Evolutionary conservation across 2,329 filamentous ascomycete genomes (phyloP).

Genomic region (Exophiala sp.): DNA sequence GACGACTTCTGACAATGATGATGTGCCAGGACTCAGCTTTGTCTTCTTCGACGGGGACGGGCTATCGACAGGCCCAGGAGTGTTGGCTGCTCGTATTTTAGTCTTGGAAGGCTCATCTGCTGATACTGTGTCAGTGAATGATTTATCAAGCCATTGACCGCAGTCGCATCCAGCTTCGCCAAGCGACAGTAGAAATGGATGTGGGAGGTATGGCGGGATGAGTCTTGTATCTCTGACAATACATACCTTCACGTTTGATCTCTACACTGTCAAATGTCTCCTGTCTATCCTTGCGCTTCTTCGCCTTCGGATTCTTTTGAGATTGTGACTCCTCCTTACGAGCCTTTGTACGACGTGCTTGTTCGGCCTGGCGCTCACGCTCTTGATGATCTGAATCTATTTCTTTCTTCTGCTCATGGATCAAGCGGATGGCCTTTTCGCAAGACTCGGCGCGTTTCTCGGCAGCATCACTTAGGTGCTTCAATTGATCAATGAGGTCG

Average conservation of each 20-base stretch:
- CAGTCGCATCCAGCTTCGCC: neutral
- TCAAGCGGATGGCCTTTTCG: slow-evolving; percentile 58
- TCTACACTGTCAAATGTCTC: slow-evolving; percentile 54
- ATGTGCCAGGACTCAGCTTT: slow-evolving; percentile 30
- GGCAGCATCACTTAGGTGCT: slow-evolving; percentile 55
- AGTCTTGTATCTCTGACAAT: neutral
- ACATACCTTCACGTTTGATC: slow-evolving; percentile 54
- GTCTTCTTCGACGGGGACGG: slow-evolving; percentile 30
- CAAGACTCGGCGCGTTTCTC: slow-evolving; percentile 56
- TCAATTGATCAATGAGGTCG: slow-evolving; percentile 53
- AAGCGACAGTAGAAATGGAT: neutral
- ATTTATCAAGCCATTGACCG: neutral
- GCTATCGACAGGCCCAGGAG: slow-evolving; percentile 25
- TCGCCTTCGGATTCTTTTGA: slow-evolving; percentile 62
- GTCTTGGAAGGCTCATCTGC: slow-evolving; percentile 22
- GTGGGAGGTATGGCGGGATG: slow-evolving; percentile 4
- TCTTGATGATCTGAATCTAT: slow-evolving; percentile 52
- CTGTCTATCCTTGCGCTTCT: slow-evolving; percentile 73
- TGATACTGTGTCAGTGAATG: slow-evolving; percentile 2
- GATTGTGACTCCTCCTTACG: slow-evolving; percentile 43
- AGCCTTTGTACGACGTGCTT: slow-evolving; percentile 44
- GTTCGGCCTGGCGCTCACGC: slow-evolving; percentile 48
- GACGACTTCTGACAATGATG: slow-evolving; percentile 29
- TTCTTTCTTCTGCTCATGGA: slow-evolving; percentile 57
- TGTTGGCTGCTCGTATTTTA: slow-evolving; percentile 17